Evolutionary conservation across 805 yeast species (phyloP).

Genomic region (Starmera dryadoides): DNA sequence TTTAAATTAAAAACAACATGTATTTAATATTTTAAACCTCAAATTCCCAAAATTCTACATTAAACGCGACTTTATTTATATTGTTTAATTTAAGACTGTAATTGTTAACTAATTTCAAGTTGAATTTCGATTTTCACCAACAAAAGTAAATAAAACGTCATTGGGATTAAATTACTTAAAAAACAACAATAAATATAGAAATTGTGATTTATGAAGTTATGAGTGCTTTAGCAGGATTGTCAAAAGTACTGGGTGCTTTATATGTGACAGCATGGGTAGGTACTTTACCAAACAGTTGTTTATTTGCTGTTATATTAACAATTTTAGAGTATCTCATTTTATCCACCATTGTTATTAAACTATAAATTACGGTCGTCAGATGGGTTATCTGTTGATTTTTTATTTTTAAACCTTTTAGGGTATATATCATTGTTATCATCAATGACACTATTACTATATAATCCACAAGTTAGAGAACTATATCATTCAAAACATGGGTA

Average conservation of each 20-base stretch:
- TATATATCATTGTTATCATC: conserved; percentile 37
- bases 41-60: too few species aligned
- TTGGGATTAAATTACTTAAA: too few species aligned
- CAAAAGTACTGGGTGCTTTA: conserved; percentile 24
- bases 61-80: too few species aligned
- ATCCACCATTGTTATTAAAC: conserved; percentile 39
- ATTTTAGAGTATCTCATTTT: conserved; percentile 37
- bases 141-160: too few species aligned
- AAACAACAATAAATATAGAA: too few species aligned
- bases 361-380: conserved; percentile 33
- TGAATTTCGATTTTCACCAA: too few species aligned
- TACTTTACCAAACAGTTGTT: background rate
- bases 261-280: conserved; percentile 33
- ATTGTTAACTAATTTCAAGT: too few species aligned
- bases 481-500: conserved; percentile 24
- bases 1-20: too few species aligned
- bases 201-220: too few species aligned
- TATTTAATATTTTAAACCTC: too few species aligned
- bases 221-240: conserved; percentile 6
- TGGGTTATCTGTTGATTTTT: conserved; percentile 43
- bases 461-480: conserved; percentile 22
- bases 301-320: background rate
- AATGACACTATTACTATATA: conserved; percentile 33
- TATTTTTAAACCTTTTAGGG: conserved; percentile 39
- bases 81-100: too few species aligned